A percentile compares a stretch with the other conserved stretches of the same genome.
phyloP scores from a whole-genome alignment of 2,329 filamentous ascomycete genomes.

The Hortaea sp. region DNA sequence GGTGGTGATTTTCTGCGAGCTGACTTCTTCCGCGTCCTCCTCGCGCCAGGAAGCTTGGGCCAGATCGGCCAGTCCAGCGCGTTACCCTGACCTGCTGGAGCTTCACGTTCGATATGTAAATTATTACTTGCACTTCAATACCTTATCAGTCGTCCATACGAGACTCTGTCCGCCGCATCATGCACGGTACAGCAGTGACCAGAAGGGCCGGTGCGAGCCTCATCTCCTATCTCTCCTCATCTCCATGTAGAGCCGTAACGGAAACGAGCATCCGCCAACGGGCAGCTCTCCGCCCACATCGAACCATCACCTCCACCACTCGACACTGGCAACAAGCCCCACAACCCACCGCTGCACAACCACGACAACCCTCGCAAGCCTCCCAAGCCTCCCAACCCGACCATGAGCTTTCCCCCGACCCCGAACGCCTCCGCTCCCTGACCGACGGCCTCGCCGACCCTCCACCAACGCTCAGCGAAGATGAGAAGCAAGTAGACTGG shows the following conservation, averaged over 20 bases:
- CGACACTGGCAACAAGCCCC: slow-evolving; percentile 10
- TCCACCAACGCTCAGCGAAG: slow-evolving; percentile 30
- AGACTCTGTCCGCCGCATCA: neutral
- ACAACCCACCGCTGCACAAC: slow-evolving; percentile 4
- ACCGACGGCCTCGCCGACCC: slow-evolving; percentile 43
- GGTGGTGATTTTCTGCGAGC: too few species aligned
- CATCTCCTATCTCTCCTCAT: slow-evolving; percentile 9
- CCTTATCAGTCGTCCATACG: too few species aligned
- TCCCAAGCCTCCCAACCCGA: neutral
- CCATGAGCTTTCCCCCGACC: slow-evolving; percentile 10
- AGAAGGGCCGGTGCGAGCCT: slow-evolving; percentile 15
- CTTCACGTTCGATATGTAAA: too few species aligned
- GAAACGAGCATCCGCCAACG: neutral
- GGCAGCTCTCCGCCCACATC: neutral
- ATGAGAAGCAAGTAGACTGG: slow-evolving; percentile 56
- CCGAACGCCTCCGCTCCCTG: slow-evolving; percentile 29
- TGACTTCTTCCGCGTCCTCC: too few species aligned
- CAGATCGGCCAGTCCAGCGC: too few species aligned
- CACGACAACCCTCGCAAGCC: neutral
- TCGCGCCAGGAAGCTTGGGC: too few species aligned
- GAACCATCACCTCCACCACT: slow-evolving; percentile 6
- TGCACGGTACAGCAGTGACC: slow-evolving; percentile 8
- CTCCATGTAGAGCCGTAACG: slow-evolving; percentile 6
- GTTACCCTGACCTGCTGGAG: too few species aligned
- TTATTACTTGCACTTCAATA: too few species aligned